Percentiles rank a stretch among this genome's conserved stretches.
phyloP scores from a whole-genome alignment of 352 stramenopile species.

The Phytophthora pini region DNA sequence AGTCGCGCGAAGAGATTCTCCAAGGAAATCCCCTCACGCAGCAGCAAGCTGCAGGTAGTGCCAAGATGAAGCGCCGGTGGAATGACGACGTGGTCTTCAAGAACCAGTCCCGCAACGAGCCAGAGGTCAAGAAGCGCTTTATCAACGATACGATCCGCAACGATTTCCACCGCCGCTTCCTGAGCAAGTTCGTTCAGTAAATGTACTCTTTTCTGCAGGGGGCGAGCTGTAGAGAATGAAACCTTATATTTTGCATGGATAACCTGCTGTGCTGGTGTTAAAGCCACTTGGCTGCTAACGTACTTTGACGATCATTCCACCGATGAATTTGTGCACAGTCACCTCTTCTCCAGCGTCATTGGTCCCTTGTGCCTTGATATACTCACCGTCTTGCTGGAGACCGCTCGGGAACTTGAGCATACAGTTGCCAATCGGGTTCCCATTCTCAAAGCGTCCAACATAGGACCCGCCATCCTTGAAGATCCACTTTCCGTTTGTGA shows the following conservation, averaged over 20 bases:
- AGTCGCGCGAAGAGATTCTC: conserved; percentile 92
- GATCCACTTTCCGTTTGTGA: conserved; percentile 92
- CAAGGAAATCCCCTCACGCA: conserved; percentile 94
- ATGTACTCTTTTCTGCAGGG: not conserved
- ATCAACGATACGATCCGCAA: conserved; percentile 99
- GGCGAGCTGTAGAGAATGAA: conserved; percentile 9
- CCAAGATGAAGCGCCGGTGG: conserved; percentile 96
- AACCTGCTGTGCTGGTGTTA: conserved; percentile 2
- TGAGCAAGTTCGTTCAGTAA: conserved; percentile 97
- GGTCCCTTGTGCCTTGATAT: conserved; percentile 59
- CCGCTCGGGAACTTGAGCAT: conserved; percentile 89
- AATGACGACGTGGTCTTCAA: conserved; percentile 99
- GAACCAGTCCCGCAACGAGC: conserved; percentile 96
- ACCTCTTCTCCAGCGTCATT: conserved; percentile 63
- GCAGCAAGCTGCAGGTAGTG: conserved; percentile 40
- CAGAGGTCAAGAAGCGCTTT: conserved; percentile 97
- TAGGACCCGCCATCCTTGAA: conserved; percentile 90
- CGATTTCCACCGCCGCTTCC: conserved; percentile 99
- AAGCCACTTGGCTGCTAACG: conserved; percentile 39
- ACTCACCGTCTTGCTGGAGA: conserved; percentile 87
- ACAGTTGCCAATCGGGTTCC: conserved; percentile 88
- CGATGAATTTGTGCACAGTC: conserved; percentile 71
- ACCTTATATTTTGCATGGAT: conserved; percentile 36
- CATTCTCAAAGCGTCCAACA: conserved; percentile 85
- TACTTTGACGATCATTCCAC: conserved; percentile 73